Percentiles rank a stretch among this genome's conserved stretches.
Conservation (phyloP, 2,329 filamentous ascomycete genomes). For the Didymella arachidicola region DNA sequence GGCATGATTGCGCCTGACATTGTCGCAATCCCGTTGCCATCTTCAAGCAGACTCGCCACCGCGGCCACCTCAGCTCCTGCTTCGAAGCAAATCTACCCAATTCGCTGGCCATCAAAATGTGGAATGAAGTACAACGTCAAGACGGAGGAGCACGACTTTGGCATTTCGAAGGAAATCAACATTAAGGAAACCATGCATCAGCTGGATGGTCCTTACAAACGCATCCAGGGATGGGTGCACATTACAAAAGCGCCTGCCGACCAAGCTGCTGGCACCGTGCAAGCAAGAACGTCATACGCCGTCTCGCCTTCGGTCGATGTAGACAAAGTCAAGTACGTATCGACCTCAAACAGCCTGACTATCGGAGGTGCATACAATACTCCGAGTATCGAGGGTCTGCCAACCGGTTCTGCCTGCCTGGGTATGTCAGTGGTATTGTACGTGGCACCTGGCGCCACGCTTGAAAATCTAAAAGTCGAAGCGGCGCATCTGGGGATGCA, state of each 20-base stretch:
- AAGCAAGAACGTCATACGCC: slow-evolving; percentile 48
- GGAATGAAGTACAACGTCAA: slow-evolving; percentile 46
- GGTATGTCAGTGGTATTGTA: slow-evolving; percentile 50
- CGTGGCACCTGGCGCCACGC: slow-evolving; percentile 41
- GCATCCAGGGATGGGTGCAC: slow-evolving; percentile 51
- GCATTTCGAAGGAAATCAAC: slow-evolving; percentile 30
- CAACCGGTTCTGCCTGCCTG: slow-evolving; percentile 44
- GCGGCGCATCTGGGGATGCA: slow-evolving; percentile 51
- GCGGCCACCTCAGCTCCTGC: slow-evolving; percentile 7
- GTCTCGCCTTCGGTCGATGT: slow-evolving; percentile 46
- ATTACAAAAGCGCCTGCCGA: slow-evolving; percentile 45
- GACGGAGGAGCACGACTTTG: slow-evolving; percentile 42
- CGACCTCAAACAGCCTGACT: slow-evolving; percentile 30
- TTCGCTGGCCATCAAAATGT: slow-evolving; percentile 48
- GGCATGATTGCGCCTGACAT: slow-evolving; percentile 18
- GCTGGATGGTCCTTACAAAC: slow-evolving; percentile 42
- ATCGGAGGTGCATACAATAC: slow-evolving; percentile 40
- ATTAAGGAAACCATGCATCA: slow-evolving; percentile 45
- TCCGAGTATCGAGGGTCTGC: slow-evolving; percentile 36
- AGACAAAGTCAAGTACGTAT: slow-evolving; percentile 40
- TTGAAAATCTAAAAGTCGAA: slow-evolving; percentile 47
- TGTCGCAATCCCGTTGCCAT: slow-evolving; percentile 23
- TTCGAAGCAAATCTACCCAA: slow-evolving; percentile 39
- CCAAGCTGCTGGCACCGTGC: slow-evolving; percentile 49
- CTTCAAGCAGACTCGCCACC: slow-evolving; percentile 24